Base-by-base conservation (phyloP, 2,329 filamentous ascomycete species). In the Cladophialophora immunda region DNA sequence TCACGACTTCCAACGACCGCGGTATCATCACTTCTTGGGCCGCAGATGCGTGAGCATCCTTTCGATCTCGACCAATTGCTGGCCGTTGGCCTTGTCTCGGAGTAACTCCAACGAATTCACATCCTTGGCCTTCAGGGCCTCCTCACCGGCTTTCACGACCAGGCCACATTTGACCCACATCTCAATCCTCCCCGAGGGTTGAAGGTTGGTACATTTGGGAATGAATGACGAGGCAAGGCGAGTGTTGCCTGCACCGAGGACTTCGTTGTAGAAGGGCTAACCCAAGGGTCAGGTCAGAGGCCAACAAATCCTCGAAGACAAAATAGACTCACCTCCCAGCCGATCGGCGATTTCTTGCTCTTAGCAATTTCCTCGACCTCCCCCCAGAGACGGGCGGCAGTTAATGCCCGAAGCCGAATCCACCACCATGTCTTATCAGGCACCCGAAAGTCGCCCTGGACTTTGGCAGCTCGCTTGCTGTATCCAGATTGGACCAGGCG, bases 81-180 rank as follows among this genome's bases (percentile, higher is more conserved):
- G 86, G 60, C 88, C 87, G 5, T 88, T 90, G 17, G 92, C 93
- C 71, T 90, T 93, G 65, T 87, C 86, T 71, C 92, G 84, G 70
- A 98, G 80, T 59, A 89, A 84, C 73, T 90, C 87, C 80, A 96
- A 88, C n/a, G 89, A 82, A 72, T 89, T 90, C 57, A 87, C 82
- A 76, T 99, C 92, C 79, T 92, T 96, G 67, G 87, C 85, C 81
- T 89, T 92, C 67, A 93, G 85, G 2, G 95, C 94, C 81, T 98
- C 95, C 80, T 98, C 94, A 3, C 91, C 95, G 2, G 95, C 95
- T 80, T 92, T 93, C 30, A 91, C 86, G 53, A 93, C 84, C 89
- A 97, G 87, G 19, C 94, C 94, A 78, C 95, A 98, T 81, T 97
- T 97, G 74, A 97, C 89, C 86, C 94, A 99, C 94, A 99, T 97